Evolutionary conservation across 2,329 filamentous ascomycete genomes (phyloP).

Genomic region (Cladosporium phlei): DNA sequence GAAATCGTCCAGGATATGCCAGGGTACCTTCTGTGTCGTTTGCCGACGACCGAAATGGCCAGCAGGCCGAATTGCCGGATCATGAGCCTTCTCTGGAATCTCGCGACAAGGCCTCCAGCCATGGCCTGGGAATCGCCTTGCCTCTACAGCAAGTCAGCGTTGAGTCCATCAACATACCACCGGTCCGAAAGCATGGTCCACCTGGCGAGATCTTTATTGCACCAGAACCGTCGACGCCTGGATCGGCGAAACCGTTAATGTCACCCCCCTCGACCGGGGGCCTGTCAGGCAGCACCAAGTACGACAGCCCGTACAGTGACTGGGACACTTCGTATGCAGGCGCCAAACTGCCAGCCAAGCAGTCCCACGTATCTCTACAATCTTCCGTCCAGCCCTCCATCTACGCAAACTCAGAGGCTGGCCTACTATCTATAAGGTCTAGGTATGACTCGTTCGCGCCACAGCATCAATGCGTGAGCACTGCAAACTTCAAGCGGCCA

Average conservation of each 20-base stretch:
- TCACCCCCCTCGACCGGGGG: conserved; percentile 24
- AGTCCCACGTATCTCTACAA: conserved; percentile 20
- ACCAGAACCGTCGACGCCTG: conserved; percentile 14
- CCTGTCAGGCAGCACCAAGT: conserved; percentile 24
- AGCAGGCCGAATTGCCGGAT: conserved; percentile 30
- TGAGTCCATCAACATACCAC: not conserved
- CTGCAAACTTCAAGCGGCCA: not conserved
- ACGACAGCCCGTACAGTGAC: conserved; percentile 18
- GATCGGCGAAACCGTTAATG: conserved; percentile 16
- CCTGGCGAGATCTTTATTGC: not conserved
- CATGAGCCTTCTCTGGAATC: conserved; percentile 23
- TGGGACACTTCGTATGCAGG: conserved; percentile 15
- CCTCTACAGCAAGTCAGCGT: not conserved
- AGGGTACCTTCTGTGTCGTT: conserved; percentile 34
- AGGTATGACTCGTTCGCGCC: conserved; percentile 24
- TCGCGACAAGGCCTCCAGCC: conserved; percentile 15
- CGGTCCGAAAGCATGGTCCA: not conserved
- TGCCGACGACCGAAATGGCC: conserved; percentile 30
- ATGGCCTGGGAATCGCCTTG: conserved; percentile 34
- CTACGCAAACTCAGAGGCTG: conserved; percentile 25
- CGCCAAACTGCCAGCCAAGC: conserved; percentile 15
- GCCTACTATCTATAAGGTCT: conserved; percentile 20
- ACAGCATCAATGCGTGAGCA: conserved; percentile 19
- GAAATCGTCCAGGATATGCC: conserved; percentile 34
- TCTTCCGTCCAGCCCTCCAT: conserved; percentile 21